Conservation (phyloP, 2,329 filamentous ascomycete genomes). For the Pseudogymnoascus sp. region DNA sequence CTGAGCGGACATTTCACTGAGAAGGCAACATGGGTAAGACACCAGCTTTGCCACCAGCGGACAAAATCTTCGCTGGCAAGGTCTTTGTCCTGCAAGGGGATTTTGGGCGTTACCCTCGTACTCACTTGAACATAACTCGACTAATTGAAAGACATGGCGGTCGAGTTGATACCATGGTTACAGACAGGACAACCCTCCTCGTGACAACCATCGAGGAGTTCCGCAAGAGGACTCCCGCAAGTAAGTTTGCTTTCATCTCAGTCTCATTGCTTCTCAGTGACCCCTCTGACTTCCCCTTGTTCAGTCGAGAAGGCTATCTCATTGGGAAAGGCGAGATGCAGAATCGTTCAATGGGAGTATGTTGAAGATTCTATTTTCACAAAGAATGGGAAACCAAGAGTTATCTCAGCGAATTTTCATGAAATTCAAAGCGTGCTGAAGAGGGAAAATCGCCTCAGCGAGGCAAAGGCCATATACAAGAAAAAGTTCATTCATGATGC, state of each 20-base stretch:
- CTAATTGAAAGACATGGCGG: conserved; percentile 64
- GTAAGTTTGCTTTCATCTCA: conserved; percentile 15
- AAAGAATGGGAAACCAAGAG: conserved; percentile 25
- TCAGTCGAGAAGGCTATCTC: conserved; percentile 2
- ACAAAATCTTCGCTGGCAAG: conserved; percentile 43
- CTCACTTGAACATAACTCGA: conserved; percentile 48
- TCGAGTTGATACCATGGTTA: conserved; percentile 43
- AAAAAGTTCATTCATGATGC: conserved; percentile 28
- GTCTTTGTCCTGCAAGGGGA: conserved; percentile 52
- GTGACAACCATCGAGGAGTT: conserved; percentile 59
- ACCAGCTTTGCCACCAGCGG: conserved; percentile 9
- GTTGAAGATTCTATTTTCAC: conserved; percentile 5
- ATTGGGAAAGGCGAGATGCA: not conserved
- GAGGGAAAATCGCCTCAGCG: conserved; percentile 28
- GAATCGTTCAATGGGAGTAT: conserved; percentile 5
- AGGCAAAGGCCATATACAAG: conserved; percentile 32
- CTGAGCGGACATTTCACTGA: not conserved
- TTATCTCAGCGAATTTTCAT: conserved; percentile 15
- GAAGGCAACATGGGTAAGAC: conserved; percentile 17
- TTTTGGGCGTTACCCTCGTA: conserved; percentile 38
- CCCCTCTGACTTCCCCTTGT: not conserved
- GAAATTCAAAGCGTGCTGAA: conserved; percentile 19
- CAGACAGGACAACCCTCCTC: conserved; percentile 60
- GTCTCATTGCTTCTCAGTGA: not conserved
- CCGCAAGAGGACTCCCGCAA: conserved; percentile 28